Percentiles rank a stretch among this genome's conserved stretches.
Conservation (phyloP, 495 filamentous ascomycete species). For the Aspergillus sclerotiicarbonarius region DNA sequence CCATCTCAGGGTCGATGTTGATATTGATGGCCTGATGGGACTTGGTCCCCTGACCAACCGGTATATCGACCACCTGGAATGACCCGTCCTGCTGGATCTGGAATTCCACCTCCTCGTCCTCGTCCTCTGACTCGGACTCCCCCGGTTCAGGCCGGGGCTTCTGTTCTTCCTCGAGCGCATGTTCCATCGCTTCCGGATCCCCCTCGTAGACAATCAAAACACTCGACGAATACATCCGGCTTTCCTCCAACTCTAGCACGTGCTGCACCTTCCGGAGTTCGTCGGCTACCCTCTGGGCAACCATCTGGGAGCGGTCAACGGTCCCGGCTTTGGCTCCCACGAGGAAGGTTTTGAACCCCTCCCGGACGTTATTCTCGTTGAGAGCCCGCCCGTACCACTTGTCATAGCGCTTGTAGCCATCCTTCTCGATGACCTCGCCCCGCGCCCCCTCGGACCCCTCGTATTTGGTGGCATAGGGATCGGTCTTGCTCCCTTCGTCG, state of each 20-base stretch:
- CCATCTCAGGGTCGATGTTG: slow-evolving; percentile 35
- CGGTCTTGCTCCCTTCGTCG: slow-evolving; percentile 36
- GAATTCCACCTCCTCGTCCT: slow-evolving; percentile 58
- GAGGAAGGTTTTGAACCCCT: slow-evolving; percentile 75
- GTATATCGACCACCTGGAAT: slow-evolving; percentile 34
- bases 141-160: slow-evolving; percentile 29
- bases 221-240: slow-evolving; percentile 90
- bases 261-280: slow-evolving; percentile 65
- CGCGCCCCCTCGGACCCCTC: slow-evolving; percentile 37
- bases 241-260: slow-evolving; percentile 72
- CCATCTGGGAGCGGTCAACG: slow-evolving; percentile 48
- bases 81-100: slow-evolving; percentile 28
- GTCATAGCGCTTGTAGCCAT: slow-evolving; percentile 73
- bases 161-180: slow-evolving; percentile 63
- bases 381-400: slow-evolving; percentile 85
- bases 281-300: slow-evolving; percentile 62
- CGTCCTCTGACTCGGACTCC: slow-evolving; percentile 46
- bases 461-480: slow-evolving; percentile 43
- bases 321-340: slow-evolving; percentile 58
- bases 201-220: slow-evolving; percentile 92
- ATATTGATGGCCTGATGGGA: slow-evolving; percentile 40
- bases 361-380: slow-evolving; percentile 64
- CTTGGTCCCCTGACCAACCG: slow-evolving; percentile 25
- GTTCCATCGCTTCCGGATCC: slow-evolving; percentile 64
- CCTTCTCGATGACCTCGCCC: slow-evolving; percentile 40